These are phyloP conservation scores for Solanum chacoense DNA, from an alignment of 305 asterid species.

Conservation along the genomic window DNA sequence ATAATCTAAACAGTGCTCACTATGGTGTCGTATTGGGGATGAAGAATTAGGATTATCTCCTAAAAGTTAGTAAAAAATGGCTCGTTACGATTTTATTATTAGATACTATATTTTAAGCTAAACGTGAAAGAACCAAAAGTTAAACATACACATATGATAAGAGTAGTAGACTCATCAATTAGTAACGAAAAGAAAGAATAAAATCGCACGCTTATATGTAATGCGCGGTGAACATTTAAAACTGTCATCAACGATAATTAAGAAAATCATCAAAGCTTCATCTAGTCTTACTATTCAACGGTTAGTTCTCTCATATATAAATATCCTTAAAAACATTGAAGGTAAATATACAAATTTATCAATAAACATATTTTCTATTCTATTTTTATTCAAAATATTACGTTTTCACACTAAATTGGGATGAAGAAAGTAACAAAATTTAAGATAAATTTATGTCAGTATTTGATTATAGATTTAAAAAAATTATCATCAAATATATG, in stretches of 20 bases:
- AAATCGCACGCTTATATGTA: neutral
- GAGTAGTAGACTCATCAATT: neutral
- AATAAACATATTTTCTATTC: too few relatives aligned
- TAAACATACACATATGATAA: neutral
- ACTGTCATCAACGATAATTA: neutral
- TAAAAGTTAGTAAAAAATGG: neutral
- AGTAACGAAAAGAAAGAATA: neutral
- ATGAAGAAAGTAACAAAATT: neutral
- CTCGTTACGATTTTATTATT: neutral
- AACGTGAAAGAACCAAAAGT: neutral
- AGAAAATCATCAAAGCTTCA: neutral
- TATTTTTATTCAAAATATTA: too few relatives aligned
- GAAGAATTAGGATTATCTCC: neutral
- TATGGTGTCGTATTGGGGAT: neutral
- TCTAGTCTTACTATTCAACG: neutral
- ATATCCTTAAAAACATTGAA: neutral
- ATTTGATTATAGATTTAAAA: neutral
- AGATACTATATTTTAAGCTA: neutral
- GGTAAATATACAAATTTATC: too few relatives aligned
- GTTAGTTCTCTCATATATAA: neutral
- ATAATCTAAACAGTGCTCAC: neutral
- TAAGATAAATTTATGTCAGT: neutral
- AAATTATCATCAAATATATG: neutral
- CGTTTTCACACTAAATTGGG: neutral
- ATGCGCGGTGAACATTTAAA: neutral